These are phyloP conservation scores for Globisporangium paddicum DNA, from an alignment of 352 stramenopile species.

Conservation along the genomic window DNA sequence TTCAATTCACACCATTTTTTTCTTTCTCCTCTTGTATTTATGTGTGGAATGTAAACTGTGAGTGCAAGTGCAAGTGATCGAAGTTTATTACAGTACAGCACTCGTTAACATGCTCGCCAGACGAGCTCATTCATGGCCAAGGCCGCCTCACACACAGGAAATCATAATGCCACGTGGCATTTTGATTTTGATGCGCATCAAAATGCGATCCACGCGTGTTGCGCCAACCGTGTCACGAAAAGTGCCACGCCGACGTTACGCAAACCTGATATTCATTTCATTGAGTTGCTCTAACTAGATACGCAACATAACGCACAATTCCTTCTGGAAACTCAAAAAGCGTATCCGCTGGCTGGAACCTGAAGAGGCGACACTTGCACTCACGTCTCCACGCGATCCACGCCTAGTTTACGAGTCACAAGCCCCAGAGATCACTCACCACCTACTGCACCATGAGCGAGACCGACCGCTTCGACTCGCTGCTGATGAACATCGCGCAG, in stretches of 20 bases:
- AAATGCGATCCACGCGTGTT: not conserved
- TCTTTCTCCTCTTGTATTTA: not conserved
- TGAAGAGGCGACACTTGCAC: slow-evolving; percentile 3
- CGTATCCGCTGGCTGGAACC: not conserved
- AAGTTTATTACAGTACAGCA: too few relatives aligned
- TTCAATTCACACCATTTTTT: slow-evolving; percentile 6
- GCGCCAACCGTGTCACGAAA: not conserved
- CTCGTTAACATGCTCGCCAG: not conserved
- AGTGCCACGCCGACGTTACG: not conserved
- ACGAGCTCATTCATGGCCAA: too few relatives aligned
- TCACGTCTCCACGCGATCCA: not conserved
- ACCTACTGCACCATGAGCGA: slow-evolving; percentile 40
- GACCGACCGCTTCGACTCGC: slow-evolving; percentile 87
- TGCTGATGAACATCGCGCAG: slow-evolving; percentile 98
- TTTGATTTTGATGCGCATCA: slow-evolving; percentile 2
- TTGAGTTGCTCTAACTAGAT: not conserved
- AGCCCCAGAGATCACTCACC: too few relatives aligned
- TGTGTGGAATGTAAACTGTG: too few relatives aligned
- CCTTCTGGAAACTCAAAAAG: slow-evolving; percentile 3
- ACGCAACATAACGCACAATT: not conserved
- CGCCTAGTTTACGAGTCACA: slow-evolving; percentile 4
- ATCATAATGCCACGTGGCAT: not conserved
- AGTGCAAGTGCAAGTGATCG: not conserved
- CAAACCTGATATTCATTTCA: not conserved
- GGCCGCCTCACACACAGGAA: not conserved